These are phyloP conservation scores for Aspergillus ochraceoroseus DNA, from an alignment of 2,329 filamentous ascomycete species.

Conservation along the genomic window DNA sequence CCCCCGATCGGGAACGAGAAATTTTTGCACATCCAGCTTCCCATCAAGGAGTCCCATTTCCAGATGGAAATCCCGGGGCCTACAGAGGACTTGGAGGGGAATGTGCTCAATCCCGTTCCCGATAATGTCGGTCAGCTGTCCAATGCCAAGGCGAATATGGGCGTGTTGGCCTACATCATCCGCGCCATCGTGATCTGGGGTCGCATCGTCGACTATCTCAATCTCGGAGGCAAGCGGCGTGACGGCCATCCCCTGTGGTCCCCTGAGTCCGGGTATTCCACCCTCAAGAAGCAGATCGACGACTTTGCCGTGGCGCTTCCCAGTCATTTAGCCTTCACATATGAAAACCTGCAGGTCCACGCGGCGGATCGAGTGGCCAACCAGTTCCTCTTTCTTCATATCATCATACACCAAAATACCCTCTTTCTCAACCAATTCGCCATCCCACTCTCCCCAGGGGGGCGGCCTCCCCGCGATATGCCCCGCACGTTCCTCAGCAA, in stretches of 20 bases:
- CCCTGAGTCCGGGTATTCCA: constrained; percentile 67
- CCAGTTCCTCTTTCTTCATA: constrained; percentile 88
- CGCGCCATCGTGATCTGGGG: constrained; percentile 85
- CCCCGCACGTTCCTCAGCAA: constrained; percentile 73
- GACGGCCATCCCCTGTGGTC: constrained; percentile 78
- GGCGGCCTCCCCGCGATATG: constrained; percentile 62
- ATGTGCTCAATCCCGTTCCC: constrained; percentile 58
- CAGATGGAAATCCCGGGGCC: constrained; percentile 84
- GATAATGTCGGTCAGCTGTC: constrained; percentile 60
- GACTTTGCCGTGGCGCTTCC: constrained; percentile 67
- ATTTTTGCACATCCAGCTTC: constrained; percentile 80
- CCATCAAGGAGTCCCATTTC: constrained; percentile 84
- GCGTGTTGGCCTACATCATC: constrained; percentile 85
- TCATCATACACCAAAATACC: constrained; percentile 81
- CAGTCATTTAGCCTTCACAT: constrained; percentile 64
- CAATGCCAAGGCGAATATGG: constrained; percentile 79
- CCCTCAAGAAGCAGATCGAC: constrained; percentile 65
- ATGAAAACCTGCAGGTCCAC: constrained; percentile 79
- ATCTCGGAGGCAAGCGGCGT: constrained; percentile 76
- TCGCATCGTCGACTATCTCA: constrained; percentile 80
- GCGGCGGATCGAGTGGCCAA: constrained; percentile 79
- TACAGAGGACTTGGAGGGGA: constrained; percentile 76
- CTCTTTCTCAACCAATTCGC: constrained; percentile 88
- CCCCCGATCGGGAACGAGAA: constrained; percentile 89
- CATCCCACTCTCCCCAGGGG: constrained; percentile 62